These are phyloP conservation scores for Selaginella moellendorffii DNA, from an alignment of 75 land plant genomes.

Conservation along the genomic window DNA sequence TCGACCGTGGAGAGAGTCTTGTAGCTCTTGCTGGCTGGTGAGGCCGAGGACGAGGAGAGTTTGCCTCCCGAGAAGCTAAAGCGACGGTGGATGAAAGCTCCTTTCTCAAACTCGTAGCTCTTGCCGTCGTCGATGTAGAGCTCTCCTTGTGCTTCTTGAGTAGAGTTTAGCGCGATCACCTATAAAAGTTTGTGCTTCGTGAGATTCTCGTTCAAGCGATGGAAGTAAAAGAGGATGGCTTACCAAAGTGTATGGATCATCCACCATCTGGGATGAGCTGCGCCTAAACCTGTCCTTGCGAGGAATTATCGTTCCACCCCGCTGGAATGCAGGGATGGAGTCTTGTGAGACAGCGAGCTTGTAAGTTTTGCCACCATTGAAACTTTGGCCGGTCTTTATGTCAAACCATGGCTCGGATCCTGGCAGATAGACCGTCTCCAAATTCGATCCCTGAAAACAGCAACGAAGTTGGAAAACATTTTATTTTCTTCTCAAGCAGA, in stretches of 20 bases:
- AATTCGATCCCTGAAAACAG: conserved; percentile 41
- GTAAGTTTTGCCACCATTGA: conserved; percentile 45
- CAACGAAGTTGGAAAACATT: not conserved
- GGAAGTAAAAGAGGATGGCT: no score
- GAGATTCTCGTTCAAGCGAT: no score
- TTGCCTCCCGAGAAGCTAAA: conserved; percentile 57
- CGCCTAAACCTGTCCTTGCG: conserved; percentile 81
- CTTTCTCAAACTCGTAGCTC: conserved; percentile 55
- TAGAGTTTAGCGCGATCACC: conserved; percentile 85
- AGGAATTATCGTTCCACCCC: conserved; percentile 82
- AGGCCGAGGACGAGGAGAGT: conserved; percentile 44
- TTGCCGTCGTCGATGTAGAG: conserved; percentile 93
- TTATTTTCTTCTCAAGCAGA: no score
- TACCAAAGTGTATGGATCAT: conserved; percentile 95
- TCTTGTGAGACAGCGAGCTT: conserved; percentile 65
- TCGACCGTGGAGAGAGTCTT: conserved; percentile 47
- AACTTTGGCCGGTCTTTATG: conserved; percentile 52
- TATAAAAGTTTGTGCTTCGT: conserved; percentile 25
- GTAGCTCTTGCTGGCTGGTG: conserved; percentile 10
- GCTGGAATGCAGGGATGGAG: conserved; percentile 72
- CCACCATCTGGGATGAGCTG: conserved; percentile 75
- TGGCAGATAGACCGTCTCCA: conserved; percentile 79
- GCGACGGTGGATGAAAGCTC: conserved; percentile 78
- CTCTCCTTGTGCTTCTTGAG: conserved; percentile 80
- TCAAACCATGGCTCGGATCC: conserved; percentile 74